A percentile compares a stretch with the other conserved stretches of the same genome.
These are phyloP conservation scores for Neopestalotiopsis rosae DNA, from an alignment of 2,329 filamentous ascomycete species.

Conservation along the genomic window DNA sequence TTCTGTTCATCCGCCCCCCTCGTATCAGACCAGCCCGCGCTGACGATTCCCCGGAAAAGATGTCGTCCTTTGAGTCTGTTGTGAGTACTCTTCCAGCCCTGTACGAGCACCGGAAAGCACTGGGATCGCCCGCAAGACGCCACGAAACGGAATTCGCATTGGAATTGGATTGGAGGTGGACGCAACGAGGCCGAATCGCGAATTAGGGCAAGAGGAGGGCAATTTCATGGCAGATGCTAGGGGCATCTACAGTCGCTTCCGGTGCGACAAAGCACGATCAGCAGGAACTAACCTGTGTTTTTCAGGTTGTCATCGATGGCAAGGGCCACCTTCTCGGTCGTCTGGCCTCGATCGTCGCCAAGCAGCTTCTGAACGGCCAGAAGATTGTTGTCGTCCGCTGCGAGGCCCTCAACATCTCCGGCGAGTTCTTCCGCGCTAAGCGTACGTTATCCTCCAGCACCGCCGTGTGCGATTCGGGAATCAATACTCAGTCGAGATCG, in stretches of 20 bases:
- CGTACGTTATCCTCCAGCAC: slow-evolving; percentile 71
- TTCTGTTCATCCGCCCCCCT: slow-evolving; percentile 29
- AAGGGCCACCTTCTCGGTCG: slow-evolving; percentile 99
- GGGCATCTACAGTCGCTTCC: slow-evolving; percentile 8
- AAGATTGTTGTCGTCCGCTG: slow-evolving; percentile 99
- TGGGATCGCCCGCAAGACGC: background rate
- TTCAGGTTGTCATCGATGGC: slow-evolving; percentile 97
- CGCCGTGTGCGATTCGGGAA: background rate
- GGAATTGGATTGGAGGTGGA: background rate
- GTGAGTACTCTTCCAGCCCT: slow-evolving; percentile 56
- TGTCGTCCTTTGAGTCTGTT: slow-evolving; percentile 74
- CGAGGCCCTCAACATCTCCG: slow-evolving; percentile 99
- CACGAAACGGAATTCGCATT: slow-evolving; percentile 15
- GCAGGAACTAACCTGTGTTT: slow-evolving; percentile 38
- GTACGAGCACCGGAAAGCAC: slow-evolving; percentile 9
- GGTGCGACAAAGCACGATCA: slow-evolving; percentile 1
- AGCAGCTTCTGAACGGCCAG: slow-evolving; percentile 98
- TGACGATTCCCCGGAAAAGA: slow-evolving; percentile 52
- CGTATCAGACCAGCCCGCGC: slow-evolving; percentile 29
- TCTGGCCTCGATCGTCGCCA: slow-evolving; percentile 96
- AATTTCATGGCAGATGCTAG: background rate
- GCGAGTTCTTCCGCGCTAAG: slow-evolving; percentile 99
- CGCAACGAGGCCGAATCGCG: background rate
- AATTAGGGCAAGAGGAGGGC: slow-evolving; percentile 11
- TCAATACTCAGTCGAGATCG: background rate